Conservation (phyloP, 306 rosid species). For the Oxytropis ochrocephala region DNA sequence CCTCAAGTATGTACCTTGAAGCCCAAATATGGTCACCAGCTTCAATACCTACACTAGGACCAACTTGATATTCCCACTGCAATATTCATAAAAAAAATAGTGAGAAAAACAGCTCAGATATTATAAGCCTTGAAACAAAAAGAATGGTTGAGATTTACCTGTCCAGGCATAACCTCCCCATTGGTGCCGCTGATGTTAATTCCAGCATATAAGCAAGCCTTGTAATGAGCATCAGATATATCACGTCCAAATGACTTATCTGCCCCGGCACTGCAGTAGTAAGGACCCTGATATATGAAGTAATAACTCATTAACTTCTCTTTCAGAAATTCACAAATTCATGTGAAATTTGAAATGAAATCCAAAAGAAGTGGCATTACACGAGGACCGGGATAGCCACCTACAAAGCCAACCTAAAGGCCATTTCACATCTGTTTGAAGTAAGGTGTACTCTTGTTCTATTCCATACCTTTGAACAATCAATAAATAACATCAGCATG, state of each 20-base stretch:
- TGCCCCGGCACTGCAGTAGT: conserved; percentile 89
- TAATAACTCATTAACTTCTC: neutral
- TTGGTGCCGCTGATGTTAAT: conserved; percentile 96
- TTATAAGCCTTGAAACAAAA: conserved; percentile 13
- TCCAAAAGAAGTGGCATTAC: conserved; percentile 29
- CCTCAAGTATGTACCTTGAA: conserved; percentile 96
- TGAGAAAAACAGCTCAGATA: conserved; percentile 18
- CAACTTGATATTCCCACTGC: conserved; percentile 99
- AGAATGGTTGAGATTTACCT: conserved; percentile 47
- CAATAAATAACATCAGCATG: conserved; percentile 29
- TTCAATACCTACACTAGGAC: conserved; percentile 97
- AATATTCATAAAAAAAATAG: conserved; percentile 13
- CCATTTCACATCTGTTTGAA: conserved; percentile 88
- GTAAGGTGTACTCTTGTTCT: conserved; percentile 98
- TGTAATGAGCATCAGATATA: conserved; percentile 98
- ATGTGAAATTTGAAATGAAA: conserved; percentile 22
- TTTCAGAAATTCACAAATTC: neutral
- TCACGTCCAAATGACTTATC: conserved; percentile 99
- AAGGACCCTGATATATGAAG: conserved; percentile 70
- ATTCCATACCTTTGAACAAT: conserved; percentile 77
- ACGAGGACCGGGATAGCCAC: conserved; percentile 99
- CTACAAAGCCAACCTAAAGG: conserved; percentile 94
- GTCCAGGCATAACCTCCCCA: conserved; percentile 99
- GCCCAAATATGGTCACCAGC: conserved; percentile 90
- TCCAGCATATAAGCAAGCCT: conserved; percentile 97